Conservation (phyloP, 1,284 basidiomycete genomes). For the Austroboletus novae-zelandiae region DNA sequence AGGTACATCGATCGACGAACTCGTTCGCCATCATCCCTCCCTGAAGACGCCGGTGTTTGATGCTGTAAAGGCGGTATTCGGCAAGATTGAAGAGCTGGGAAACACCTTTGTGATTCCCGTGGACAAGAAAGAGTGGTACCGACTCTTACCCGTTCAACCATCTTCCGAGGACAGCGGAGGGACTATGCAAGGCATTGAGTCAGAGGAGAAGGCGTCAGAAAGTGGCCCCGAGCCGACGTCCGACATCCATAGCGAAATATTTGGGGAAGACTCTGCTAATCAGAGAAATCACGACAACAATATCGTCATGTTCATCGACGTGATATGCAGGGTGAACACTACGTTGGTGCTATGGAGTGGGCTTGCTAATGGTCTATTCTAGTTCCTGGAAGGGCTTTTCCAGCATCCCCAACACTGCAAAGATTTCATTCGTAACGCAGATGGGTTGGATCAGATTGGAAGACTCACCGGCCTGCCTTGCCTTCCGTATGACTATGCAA, state of each 20-base stretch:
- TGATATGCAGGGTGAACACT: constrained; percentile 62
- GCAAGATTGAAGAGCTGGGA: constrained; percentile 73
- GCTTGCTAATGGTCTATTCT: constrained; percentile 10
- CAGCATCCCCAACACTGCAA: constrained; percentile 87
- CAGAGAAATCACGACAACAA: constrained; percentile 66
- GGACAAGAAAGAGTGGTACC: constrained; percentile 66
- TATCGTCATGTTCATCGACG: constrained; percentile 74
- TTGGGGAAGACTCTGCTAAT: constrained; percentile 39
- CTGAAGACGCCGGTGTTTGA: constrained; percentile 82
- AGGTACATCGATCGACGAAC: constrained; percentile 90
- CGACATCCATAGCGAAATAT: constrained; percentile 22
- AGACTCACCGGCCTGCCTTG: constrained; percentile 82
- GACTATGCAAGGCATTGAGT: constrained; percentile 55
- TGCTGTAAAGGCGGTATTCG: constrained; percentile 67
- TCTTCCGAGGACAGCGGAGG: constrained; percentile 36
- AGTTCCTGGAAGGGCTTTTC: constrained; percentile 94
- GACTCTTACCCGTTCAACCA: constrained; percentile 40
- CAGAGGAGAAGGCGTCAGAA: constrained; percentile 20
- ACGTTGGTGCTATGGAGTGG: background rate
- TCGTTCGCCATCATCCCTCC: constrained; percentile 93
- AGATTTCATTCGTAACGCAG: constrained; percentile 80
- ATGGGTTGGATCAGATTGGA: constrained; percentile 77
- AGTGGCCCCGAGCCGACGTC: constrained; percentile 28
- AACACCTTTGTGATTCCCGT: constrained; percentile 54
- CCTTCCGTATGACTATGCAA: constrained; percentile 87